A percentile compares a stretch with the other conserved stretches of the same genome.
Conservation (phyloP, 129 eudicot species). For the Deinandra increscens region DNA sequence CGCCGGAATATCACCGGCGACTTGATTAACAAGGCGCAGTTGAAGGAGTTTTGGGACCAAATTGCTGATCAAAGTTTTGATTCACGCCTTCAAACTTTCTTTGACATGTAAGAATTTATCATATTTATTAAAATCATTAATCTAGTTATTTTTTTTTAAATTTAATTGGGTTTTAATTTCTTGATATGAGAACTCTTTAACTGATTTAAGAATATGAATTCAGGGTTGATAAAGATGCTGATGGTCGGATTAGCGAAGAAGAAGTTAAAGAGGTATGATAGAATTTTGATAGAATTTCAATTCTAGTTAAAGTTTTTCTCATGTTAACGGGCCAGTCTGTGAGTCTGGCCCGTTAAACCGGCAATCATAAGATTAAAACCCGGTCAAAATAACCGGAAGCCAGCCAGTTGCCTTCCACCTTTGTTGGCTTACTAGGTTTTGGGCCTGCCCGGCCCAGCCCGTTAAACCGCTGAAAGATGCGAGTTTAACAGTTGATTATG, state of each 20-base stretch:
- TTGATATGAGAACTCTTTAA: background rate
- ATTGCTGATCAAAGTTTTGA: slow-evolving; percentile 12
- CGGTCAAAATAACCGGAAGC: background rate
- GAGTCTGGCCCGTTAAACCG: background rate
- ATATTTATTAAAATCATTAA: background rate
- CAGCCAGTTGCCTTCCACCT: no score
- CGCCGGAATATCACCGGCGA: background rate
- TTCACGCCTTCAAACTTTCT: slow-evolving; percentile 13
- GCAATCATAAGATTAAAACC: background rate
- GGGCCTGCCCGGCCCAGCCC: no score
- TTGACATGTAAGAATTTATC: background rate
- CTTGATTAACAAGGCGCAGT: background rate
- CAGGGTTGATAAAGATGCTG: slow-evolving; percentile 13
- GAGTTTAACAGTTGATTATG: no score
- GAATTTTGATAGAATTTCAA: no score
- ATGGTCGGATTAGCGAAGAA: slow-evolving; percentile 6
- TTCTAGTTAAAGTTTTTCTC: no score
- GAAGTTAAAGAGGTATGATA: slow-evolving; percentile 15
- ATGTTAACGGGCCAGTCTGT: no score
- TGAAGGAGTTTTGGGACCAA: slow-evolving; percentile 17
- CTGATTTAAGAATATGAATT: background rate
- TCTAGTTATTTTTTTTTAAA: background rate
- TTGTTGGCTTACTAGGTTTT: no score
- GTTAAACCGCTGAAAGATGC: no score
- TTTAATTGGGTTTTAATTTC: background rate